Percentiles rank a stretch among this genome's conserved stretches.
Evolutionary conservation across 2,329 filamentous ascomycete genomes (phyloP).

Genomic region (Scleromitrula shiraiana): DNA sequence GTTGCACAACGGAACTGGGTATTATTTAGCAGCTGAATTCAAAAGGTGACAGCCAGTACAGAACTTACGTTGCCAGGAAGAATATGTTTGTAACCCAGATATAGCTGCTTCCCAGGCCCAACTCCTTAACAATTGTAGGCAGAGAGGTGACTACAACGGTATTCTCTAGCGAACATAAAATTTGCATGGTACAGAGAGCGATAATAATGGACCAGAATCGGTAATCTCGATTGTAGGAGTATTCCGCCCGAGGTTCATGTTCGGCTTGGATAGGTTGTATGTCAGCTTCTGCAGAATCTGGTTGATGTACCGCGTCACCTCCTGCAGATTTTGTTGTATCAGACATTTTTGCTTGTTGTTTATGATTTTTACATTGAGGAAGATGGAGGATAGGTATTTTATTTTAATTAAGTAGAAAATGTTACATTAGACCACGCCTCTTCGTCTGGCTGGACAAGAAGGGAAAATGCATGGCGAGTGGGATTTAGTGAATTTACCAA

Average conservation of each 20-base stretch:
- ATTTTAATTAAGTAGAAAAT: too few relatives aligned
- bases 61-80: neutral
- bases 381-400: neutral
- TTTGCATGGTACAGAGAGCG: neutral
- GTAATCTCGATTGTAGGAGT: neutral
- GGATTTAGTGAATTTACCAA: too few relatives aligned
- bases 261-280: neutral
- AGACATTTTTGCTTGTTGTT: neutral
- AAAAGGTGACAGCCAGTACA: neutral
- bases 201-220: conserved; percentile 3
- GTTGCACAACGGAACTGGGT: conserved; percentile 1
- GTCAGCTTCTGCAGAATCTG: neutral
- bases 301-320: neutral
- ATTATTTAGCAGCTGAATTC: neutral
- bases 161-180: neutral
- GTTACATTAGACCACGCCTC: too few relatives aligned
- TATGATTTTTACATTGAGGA: neutral
- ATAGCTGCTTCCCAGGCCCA: neutral
- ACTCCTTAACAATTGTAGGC: neutral
- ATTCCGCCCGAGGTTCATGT: neutral
- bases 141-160: neutral
- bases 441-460: too few relatives aligned
- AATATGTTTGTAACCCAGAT: conserved; percentile 11
- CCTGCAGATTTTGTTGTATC: neutral
- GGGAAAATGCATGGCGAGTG: too few relatives aligned